Conservation (phyloP, 306 rosid species). For the Mucuna pruriens region DNA sequence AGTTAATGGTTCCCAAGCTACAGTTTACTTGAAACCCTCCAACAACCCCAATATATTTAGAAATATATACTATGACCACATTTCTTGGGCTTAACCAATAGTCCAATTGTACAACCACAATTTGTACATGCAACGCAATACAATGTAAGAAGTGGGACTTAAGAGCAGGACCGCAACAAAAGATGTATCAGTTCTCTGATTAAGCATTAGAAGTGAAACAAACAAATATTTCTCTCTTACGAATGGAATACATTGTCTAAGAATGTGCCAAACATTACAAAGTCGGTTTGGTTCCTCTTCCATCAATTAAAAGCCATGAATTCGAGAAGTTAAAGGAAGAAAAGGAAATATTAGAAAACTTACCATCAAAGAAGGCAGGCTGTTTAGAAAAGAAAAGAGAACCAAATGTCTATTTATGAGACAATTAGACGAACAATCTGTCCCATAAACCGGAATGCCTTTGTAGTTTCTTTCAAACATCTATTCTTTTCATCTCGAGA, state of each 20-base stretch:
- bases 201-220: not conserved
- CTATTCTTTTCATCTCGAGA: conserved; percentile 75
- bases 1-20: not conserved
- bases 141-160: conserved; percentile 2
- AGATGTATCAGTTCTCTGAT: not conserved
- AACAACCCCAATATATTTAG: not conserved
- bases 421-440: conserved; percentile 82
- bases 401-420: conserved; percentile 44
- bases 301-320: not conserved
- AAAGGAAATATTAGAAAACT: conserved; percentile 28
- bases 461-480: conserved; percentile 81
- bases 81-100: not conserved
- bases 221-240: not conserved
- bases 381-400: conserved; percentile 12
- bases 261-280: not conserved
- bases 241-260: conserved; percentile 10
- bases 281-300: not conserved
- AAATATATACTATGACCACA: not conserved
- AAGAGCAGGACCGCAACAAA: not conserved
- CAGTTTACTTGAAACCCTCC: not conserved
- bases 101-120: conserved; percentile 11
- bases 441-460: conserved; percentile 76
- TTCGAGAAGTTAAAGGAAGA: conserved; percentile 6
- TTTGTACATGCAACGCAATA: conserved; percentile 12
- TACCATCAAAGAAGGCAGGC: conserved; percentile 31